Evolutionary conservation across 768 basidiomycete genomes (phyloP).

Genomic region (Russula vinacea): DNA sequence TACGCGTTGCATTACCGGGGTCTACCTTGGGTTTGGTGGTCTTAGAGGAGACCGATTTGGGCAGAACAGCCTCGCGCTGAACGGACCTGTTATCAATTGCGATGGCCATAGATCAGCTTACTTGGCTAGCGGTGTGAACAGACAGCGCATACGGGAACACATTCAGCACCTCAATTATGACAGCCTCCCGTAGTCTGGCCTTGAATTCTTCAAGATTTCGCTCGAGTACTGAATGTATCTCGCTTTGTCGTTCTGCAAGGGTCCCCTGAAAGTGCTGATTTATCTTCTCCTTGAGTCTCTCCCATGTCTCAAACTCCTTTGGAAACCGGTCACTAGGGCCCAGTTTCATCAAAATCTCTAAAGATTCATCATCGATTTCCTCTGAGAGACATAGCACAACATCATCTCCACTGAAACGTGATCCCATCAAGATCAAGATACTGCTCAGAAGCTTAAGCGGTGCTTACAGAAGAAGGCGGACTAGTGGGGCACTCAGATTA

Average conservation of each 20-base stretch:
- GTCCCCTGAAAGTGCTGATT: not conserved
- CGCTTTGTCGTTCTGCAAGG: not conserved
- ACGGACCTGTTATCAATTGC: not conserved
- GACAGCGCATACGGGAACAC: slow-evolving; percentile 6
- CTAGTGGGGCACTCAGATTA: slow-evolving; percentile 3
- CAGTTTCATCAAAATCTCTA: slow-evolving; percentile 10
- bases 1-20: not conserved
- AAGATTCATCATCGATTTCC: slow-evolving; percentile 15
- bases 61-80: slow-evolving; percentile 7
- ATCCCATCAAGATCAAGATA: not conserved
- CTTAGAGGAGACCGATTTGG: not conserved
- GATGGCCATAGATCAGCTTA: not conserved
- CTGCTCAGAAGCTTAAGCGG: too few species aligned
- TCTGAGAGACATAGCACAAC: slow-evolving; percentile 18
- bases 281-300: not conserved
- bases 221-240: not conserved
- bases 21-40: not conserved
- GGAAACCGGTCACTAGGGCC: slow-evolving; percentile 1
- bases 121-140: rapidly evolving
- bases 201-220: not conserved
- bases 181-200: not conserved
- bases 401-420: slow-evolving; percentile 8
- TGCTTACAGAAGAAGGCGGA: slow-evolving; percentile 17
- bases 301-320: slow-evolving; percentile 8
- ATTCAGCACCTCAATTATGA: slow-evolving; percentile 7